Conservation (phyloP, 2,329 filamentous ascomycete genomes). For the Aureobasidium leucospermi region DNA sequence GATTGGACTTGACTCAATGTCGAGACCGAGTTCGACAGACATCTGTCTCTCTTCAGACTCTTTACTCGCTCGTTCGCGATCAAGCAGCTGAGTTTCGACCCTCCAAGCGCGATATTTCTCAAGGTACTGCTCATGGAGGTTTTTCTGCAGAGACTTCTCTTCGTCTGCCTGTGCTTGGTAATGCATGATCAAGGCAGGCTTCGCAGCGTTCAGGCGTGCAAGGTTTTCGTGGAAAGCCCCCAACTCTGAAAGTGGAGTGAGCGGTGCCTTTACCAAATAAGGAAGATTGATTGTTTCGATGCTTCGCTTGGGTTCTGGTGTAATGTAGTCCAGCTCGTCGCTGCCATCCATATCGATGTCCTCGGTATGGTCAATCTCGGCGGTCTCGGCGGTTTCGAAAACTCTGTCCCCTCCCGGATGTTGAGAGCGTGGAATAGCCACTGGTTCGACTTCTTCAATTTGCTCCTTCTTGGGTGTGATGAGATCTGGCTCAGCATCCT, state of each 20-base stretch:
- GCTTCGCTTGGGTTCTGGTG: conserved; percentile 25
- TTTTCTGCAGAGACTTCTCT: conserved; percentile 12
- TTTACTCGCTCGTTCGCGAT: conserved; percentile 34
- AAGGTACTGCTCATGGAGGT: conserved; percentile 28
- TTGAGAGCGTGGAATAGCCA: conserved; percentile 21
- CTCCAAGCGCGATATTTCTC: conserved; percentile 36
- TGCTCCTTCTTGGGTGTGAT: conserved; percentile 28
- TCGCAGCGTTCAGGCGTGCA: conserved; percentile 26
- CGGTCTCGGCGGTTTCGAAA: not conserved
- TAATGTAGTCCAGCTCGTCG: conserved; percentile 15
- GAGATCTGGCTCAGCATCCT: conserved; percentile 18
- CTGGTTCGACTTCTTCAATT: conserved; percentile 21
- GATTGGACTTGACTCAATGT: conserved; percentile 38
- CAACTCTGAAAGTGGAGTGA: conserved; percentile 36
- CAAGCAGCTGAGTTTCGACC: conserved; percentile 32
- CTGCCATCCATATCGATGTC: conserved; percentile 17
- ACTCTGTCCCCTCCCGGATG: conserved; percentile 13
- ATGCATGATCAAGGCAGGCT: conserved; percentile 28
- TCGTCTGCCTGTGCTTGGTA: conserved; percentile 18
- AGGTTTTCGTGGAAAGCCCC: conserved; percentile 31
- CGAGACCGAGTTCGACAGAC: conserved; percentile 27
- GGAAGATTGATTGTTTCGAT: conserved; percentile 38
- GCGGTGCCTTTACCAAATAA: conserved; percentile 38
- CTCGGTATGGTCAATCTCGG: conserved; percentile 3
- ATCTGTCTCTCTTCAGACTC: conserved; percentile 29